These are phyloP conservation scores for Vicia faba DNA, from an alignment of 306 rosid species.

Conservation along the genomic window DNA sequence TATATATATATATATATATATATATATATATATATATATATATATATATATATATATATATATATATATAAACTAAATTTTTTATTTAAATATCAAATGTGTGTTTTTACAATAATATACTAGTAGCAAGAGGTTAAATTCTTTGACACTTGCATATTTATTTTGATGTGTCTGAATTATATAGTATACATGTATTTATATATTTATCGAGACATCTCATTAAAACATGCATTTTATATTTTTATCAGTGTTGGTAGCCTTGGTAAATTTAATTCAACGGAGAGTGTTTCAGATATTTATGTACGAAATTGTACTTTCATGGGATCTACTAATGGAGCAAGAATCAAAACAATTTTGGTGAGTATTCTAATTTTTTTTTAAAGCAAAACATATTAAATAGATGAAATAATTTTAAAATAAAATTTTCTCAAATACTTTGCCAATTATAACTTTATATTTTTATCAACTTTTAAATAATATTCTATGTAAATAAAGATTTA, in stretches of 20 bases:
- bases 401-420: neutral
- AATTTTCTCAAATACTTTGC: too few relatives aligned
- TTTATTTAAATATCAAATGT: neutral
- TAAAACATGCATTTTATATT: neutral
- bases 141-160: neutral
- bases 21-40: too few relatives aligned
- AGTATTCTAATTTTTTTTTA: too few relatives aligned
- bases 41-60: too few relatives aligned
- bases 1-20: too few relatives aligned
- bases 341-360: slow-evolving; percentile 51
- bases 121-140: too few relatives aligned
- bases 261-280: slow-evolving; percentile 26
- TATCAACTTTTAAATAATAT: too few relatives aligned
- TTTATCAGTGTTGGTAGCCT: slow-evolving; percentile 52
- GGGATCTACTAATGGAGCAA: slow-evolving; percentile 42
- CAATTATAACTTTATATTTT: too few relatives aligned
- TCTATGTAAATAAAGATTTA: too few relatives aligned
- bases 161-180: neutral
- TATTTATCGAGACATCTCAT: neutral
- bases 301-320: slow-evolving; percentile 41
- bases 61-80: too few relatives aligned
- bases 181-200: neutral
- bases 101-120: neutral
- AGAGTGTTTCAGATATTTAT: slow-evolving; percentile 34
- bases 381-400: too few relatives aligned